Base-by-base conservation (phyloP, 306 rosid genomes). In the Prunus fruticosa region DNA sequence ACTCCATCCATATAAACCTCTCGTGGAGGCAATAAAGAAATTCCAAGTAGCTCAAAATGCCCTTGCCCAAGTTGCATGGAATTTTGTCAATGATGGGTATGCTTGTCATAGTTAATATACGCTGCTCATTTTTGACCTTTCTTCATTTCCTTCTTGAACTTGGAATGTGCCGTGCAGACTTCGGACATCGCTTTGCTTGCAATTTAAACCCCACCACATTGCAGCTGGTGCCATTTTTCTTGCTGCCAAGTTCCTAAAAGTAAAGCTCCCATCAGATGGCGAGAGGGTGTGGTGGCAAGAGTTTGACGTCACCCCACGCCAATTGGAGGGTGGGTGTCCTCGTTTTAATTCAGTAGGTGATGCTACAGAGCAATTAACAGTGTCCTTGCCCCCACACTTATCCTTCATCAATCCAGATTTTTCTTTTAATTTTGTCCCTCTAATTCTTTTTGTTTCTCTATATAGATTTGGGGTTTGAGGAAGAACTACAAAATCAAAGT, bases 211-310 rank as follows among this genome's bases (percentile, higher is more conserved):
- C 43, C 97, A 95, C 69, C 99, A 92, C 84, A 92, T 92, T 67
- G 97, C 99, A 66, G 99, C 99, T 72, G 99, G 99, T 87, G 99
- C 99, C 83, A 90, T 95, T 85, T 95, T 92, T 80, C 99, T 95
- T 71, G 99, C 99, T 73, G 99, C 99, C 84, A 95, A 92, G 86
- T 92, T 95, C 84, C 96, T 95, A 64, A 92, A 92, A 87, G 99
- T 95, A 79, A 92, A 92, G 84, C 97, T 95, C 76, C 98, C 98
- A n/a, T 86, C 96, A 46, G 97, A 95, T 80, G 98, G 98, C 74
- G 98, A 95, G 89, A 95, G 89, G 91, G 93, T 92, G 75, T 95
- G 98, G 98, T 95, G 98, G 98, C 98, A 92, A 84, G 98, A 95
- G 87, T 90, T 95, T 82, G 98, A 95, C 78, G 97, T 95, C 87